These are phyloP conservation scores for Aspergillus sp. DNA, from an alignment of 2,329 filamentous ascomycete genomes.

Conservation along the genomic window DNA sequence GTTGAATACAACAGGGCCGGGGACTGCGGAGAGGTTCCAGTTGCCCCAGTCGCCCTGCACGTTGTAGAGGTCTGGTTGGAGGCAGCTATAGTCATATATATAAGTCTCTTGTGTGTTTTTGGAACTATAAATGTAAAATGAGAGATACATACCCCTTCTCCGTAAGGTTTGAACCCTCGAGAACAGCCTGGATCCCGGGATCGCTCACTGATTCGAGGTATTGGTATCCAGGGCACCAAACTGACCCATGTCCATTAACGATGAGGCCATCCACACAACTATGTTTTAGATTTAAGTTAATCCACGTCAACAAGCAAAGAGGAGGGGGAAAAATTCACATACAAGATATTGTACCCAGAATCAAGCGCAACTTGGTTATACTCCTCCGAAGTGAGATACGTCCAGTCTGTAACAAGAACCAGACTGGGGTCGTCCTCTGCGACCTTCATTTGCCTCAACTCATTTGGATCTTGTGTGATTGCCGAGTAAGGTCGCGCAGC, in stretches of 20 bases:
- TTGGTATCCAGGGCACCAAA: conserved; percentile 51
- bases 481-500: conserved; percentile 50
- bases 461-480: conserved; percentile 44
- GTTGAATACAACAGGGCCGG: conserved; percentile 27
- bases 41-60: conserved; percentile 22
- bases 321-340: background rate
- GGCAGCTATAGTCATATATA: conserved; percentile 12
- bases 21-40: conserved; percentile 30
- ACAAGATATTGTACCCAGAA: conserved; percentile 24
- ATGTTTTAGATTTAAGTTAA: background rate
- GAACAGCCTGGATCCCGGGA: conserved; percentile 19
- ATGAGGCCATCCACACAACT: conserved; percentile 61
- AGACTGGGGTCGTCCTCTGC: conserved; percentile 51
- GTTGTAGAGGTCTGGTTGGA: conserved; percentile 22
- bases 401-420: conserved; percentile 57
- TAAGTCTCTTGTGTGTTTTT: background rate
- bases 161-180: conserved; percentile 24
- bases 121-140: background rate
- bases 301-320: background rate
- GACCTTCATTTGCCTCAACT: conserved; percentile 46
- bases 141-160: conserved; percentile 31
- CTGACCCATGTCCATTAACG: conserved; percentile 60
- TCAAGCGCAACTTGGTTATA: conserved; percentile 33
- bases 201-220: conserved; percentile 39
- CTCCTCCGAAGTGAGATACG: conserved; percentile 53